Evolutionary conservation across 805 yeast species (phyloP), one percentile per base, ranked within the genome.

Genomic region (Myxozyma neotropica): DNA sequence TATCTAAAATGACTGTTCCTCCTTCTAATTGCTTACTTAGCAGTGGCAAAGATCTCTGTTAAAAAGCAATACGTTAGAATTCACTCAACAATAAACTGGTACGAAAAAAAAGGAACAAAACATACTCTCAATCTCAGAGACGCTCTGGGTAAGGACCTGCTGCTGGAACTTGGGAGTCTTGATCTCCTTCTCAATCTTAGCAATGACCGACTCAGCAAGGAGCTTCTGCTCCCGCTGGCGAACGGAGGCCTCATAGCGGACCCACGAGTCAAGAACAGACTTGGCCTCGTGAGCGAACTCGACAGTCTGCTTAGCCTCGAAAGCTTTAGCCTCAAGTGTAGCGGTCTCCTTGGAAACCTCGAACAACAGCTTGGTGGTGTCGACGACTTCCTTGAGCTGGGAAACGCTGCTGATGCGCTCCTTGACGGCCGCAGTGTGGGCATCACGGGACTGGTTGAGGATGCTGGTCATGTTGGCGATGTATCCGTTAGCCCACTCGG

Each of bases 211-310:
- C 73, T 88, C 79, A 69, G 95, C 85, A 72, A 94, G 85, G 78
- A 89, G 96, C 78, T 86, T 83, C 83, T 94, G 99, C 83, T 94
- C 96, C 74, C 85, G 79, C 81, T 90, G 96, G 81, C 97, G 93
- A 69, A 92, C 94, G 75, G 90, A 91, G 69, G 89, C 87, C 82
- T 94, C 99, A 78, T 88, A 89, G 84, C 98, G 89, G 71, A 92
- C 97, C 99, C 99, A 94, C 15, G 98, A 90, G 80, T 94, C 99
- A 74, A 94, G 85, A 63, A 93, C 96, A 59, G 94, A 80, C 81
- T 88, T 91, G 73, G 98, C 98, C 82, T 91, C 96, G 65, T 80
- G 70, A 59, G 96, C 93, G 68, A 91, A 83, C 65, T 86, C 91
- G 68, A 89, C 91, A 74, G 86, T 78, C 82, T 94, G 99, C 81